Conservation (phyloP, 768 basidiomycete species). For the Psilocybe subaeruginosa region DNA sequence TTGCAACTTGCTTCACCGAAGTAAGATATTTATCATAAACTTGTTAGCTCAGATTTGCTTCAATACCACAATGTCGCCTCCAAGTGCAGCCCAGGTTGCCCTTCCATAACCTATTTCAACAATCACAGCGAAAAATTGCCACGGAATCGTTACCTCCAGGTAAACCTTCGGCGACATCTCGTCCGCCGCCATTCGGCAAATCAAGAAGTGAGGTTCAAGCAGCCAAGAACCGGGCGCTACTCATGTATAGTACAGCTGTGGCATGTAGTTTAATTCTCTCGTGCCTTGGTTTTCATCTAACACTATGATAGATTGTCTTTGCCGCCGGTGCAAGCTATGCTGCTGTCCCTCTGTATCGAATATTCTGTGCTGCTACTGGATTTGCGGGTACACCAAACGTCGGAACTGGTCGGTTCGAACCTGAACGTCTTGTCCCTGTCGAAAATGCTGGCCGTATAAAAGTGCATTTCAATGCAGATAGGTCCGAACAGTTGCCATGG, state of each 20-base stretch:
- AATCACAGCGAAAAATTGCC: conserved; percentile 13
- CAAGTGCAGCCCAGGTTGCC: conserved; percentile 6
- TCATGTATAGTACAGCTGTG: conserved; percentile 86
- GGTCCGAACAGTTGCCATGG: conserved; percentile 90
- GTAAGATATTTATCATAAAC: not conserved
- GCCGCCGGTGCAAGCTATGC: conserved; percentile 92
- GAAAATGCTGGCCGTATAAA: conserved; percentile 76
- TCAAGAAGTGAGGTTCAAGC: conserved; percentile 47
- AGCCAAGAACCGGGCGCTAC: conserved; percentile 66
- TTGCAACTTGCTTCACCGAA: not conserved
- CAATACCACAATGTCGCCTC: conserved; percentile 10
- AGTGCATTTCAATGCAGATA: conserved; percentile 95
- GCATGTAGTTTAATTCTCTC: conserved; percentile 42
- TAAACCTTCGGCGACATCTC: conserved; percentile 3
- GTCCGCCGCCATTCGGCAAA: conserved; percentile 13
- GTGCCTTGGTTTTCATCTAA: conserved; percentile 1
- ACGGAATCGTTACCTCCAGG: conserved; percentile 7
- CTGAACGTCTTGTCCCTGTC: conserved; percentile 82
- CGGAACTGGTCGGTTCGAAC: conserved; percentile 80
- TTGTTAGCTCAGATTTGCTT: conserved; percentile 20
- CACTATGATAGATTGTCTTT: conserved; percentile 61
- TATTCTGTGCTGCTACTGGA: conserved; percentile 97
- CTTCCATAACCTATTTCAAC: conserved; percentile 4
- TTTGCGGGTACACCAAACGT: conserved; percentile 95
- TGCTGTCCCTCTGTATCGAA: conserved; percentile 94